A percentile compares a stretch with the other conserved stretches of the same genome.
phyloP scores from a whole-genome alignment of 169 alveolate species.

The Nephromyces sp. region DNA sequence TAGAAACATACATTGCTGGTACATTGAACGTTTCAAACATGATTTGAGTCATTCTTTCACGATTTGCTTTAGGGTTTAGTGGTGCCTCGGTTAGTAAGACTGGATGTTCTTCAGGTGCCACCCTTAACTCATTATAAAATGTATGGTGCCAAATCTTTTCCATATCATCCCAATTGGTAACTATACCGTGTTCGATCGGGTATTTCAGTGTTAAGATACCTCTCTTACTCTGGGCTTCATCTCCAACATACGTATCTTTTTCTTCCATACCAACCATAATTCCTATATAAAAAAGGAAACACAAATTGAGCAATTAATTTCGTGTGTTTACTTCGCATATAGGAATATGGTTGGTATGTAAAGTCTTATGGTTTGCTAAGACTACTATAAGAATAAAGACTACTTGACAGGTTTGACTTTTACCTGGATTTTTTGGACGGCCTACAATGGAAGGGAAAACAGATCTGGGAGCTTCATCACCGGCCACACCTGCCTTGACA shows the following conservation, averaged over 20 bases:
- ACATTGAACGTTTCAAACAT: conserved; percentile 97
- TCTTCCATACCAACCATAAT: conserved; percentile 94
- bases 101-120: conserved; percentile 94
- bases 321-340: conserved; percentile 47
- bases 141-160: conserved; percentile 98
- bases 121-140: conserved; percentile 94
- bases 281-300: conserved; percentile 44
- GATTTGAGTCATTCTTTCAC: conserved; percentile 93
- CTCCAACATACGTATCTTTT: conserved; percentile 93
- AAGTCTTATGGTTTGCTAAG: conserved; percentile 26
- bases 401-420: too few species aligned
- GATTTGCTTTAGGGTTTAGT: conserved; percentile 91
- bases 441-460: conserved; percentile 98
- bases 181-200: conserved; percentile 98
- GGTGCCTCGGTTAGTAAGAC: conserved; percentile 98
- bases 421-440: conserved; percentile 77
- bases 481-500: conserved; percentile 99
- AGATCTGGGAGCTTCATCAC: conserved; percentile 98
- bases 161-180: conserved; percentile 98
- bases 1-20: conserved; percentile 92
- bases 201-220: conserved; percentile 90
- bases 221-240: conserved; percentile 95
- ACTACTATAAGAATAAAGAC: too few species aligned
- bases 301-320: conserved; percentile 28
- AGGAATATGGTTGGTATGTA: conserved; percentile 37